Base-by-base conservation (phyloP, 2,329 filamentous ascomycete genomes). In the Colletotrichum truncatum region DNA sequence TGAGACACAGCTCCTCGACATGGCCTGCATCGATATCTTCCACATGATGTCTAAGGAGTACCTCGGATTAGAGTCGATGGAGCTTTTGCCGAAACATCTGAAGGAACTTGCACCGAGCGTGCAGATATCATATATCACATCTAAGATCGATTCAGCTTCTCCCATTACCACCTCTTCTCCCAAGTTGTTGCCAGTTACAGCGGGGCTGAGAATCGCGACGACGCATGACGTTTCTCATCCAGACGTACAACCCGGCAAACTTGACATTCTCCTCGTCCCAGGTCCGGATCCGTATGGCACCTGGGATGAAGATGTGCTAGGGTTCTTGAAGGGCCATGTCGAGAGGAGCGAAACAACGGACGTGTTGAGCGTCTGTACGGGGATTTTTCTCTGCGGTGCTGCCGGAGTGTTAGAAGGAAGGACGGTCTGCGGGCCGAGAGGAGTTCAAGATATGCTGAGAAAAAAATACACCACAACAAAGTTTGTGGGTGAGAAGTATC, bases 321-420 rank as follows among this genome's bases (percentile, higher is more conserved):
- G 72, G 38, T 87, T 84, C 78, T 68, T 87, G 45, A 72, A 73
- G 7, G 70, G 55, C 3, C 85, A 87, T 61, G 76, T 70, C 8
- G 72, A 73, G 49, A 72, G 72, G 2, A 26, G 21, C 12, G 64
- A 73, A 4, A 75, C 69, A 5, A 82, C 82, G 11, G 84, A 87
- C 64, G 77, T 87, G 38, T 72, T 87, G 64, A 80, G 80, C 66
- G 77, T 87, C 9, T 87, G 85, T 73, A 84, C 84, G 4, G 85
- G 84, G 0, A 77, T 82, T 23, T 79, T 81, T 34, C 18, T 86
- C 11, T 84, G 84, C 58, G 84, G 77, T 14, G 77, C 78, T 16
- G 84, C 83, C 0, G 85, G 85, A 0, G 70, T 87, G 18, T 64
- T 84, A 30, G 77, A 80, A 41, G 84, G 82, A 3, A 81, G 73